A percentile compares a stretch with the other conserved stretches of the same genome.
Evolutionary conservation across 2,329 filamentous ascomycete genomes (phyloP).

Genomic region (Fusarium nematophilum): DNA sequence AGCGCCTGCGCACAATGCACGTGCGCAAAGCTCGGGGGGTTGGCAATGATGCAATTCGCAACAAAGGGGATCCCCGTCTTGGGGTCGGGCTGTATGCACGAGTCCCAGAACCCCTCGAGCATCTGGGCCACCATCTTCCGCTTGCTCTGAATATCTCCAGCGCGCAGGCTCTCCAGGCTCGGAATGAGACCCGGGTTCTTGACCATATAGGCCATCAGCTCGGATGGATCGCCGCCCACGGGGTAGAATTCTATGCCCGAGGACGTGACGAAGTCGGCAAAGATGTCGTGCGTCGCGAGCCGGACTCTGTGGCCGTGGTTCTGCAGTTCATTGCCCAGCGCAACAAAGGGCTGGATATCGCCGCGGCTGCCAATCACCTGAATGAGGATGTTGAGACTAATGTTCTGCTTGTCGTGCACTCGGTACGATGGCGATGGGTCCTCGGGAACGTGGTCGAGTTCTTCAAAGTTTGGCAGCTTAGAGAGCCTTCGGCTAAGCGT

Average conservation of each 20-base stretch:
- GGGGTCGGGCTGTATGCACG: too few relatives aligned
- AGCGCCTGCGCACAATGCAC: slow-evolving; percentile 19
- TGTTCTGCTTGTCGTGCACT: too few relatives aligned
- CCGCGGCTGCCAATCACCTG: slow-evolving; percentile 29
- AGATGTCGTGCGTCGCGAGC: slow-evolving; percentile 24
- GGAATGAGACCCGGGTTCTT: too few relatives aligned
- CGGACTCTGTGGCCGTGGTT: slow-evolving; percentile 28
- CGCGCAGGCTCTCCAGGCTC: slow-evolving; percentile 4
- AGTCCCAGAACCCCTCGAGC: slow-evolving; percentile 31
- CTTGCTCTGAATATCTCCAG: slow-evolving; percentile 5
- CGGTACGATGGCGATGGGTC: neutral
- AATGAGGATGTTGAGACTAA: slow-evolving; percentile 25
- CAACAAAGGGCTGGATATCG: slow-evolving; percentile 29
- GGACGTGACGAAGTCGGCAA: slow-evolving; percentile 4
- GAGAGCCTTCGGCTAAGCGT: slow-evolving; percentile 15
- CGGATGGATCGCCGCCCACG: slow-evolving; percentile 15
- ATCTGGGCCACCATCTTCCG: slow-evolving; percentile 10
- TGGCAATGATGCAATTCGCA: slow-evolving; percentile 58
- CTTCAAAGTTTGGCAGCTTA: neutral
- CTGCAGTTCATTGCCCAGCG: slow-evolving; percentile 19
- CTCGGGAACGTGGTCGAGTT: neutral
- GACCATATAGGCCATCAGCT: slow-evolving; percentile 34
- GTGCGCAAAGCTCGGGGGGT: slow-evolving; percentile 26
- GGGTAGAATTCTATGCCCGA: slow-evolving; percentile 22
- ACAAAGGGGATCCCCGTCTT: too few relatives aligned